Base-by-base conservation (phyloP, 2,329 filamentous ascomycete species). In the Diplodia seriata region DNA sequence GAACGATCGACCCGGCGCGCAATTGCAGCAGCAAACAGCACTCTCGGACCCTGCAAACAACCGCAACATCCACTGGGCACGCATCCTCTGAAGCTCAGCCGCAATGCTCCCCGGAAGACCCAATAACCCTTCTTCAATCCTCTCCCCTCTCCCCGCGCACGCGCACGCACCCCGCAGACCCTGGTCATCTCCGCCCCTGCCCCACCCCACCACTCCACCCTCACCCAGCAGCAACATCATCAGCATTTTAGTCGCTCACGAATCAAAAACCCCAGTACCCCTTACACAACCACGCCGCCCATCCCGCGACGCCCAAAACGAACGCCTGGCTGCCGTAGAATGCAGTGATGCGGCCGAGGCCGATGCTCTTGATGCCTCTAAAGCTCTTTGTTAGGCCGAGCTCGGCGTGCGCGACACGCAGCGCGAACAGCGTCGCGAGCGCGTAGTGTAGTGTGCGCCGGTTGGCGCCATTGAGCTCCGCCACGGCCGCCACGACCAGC, bases 381-480 rank as follows among this genome's bases (percentile, higher is more conserved):
- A 63, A 62, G 33, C 38, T 49, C 3, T 68, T 62, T 65, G 73
- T 73, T 38, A 83, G 50, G 0, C 81, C 81, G 12, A 80, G 63
- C 67, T 83, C 81, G 38, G 72, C 74, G 70, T 83, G 80, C 20
- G 74, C 67, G 18, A 83, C 71, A 51, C 81, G 76, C 31, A 79
- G 67, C 26, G 77, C 76, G n/a, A 82, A 72, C 50, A 82, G 71
- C 6, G 73, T 69, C 12, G 76, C 80, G 38, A 83, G 73, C 3
- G 76, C 77, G 15, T 73, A 79, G 66, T 78, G 80, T 68, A 83
- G 71, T 14, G 73, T 72, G 54, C 73, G 75, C 72, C 78, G 70
- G 54, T 80, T 75, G 7, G 76, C 81, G 18, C 81, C 81, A 67
- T 83, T 83, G n/a, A 82, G 68, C 71, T 84, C 82, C 26, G 79